Conservation (phyloP, 345 rosid genomes). For the Trapa incisa region DNA sequence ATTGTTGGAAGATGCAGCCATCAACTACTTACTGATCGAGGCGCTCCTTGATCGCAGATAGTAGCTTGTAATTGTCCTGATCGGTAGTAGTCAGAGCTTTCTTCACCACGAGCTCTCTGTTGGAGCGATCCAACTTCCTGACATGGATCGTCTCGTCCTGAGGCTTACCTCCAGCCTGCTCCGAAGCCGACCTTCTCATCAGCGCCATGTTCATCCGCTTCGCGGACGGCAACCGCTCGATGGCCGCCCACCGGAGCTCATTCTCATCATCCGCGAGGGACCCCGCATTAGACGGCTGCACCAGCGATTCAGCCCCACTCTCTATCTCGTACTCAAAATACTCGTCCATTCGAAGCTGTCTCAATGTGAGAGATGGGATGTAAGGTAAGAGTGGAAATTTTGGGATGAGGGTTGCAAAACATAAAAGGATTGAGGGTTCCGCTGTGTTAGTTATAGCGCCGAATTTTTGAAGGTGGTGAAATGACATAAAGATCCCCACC, state of each 20-base stretch:
- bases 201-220: conserved; percentile 35
- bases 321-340: conserved; percentile 62
- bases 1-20: too few relatives aligned
- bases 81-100: conserved; percentile 74
- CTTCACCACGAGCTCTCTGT: conserved; percentile 59
- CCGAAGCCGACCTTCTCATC: conserved; percentile 28
- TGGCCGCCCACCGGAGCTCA: conserved; percentile 68
- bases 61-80: conserved; percentile 61
- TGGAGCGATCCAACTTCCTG: conserved; percentile 37
- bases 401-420: neutral
- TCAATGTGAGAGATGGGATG: too few relatives aligned
- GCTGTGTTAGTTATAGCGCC: neutral
- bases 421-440: neutral
- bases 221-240: conserved; percentile 56
- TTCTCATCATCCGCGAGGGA: conserved; percentile 54
- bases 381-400: neutral
- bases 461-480: neutral
- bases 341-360: conserved; percentile 45
- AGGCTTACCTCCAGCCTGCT: conserved; percentile 7
- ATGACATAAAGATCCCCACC: neutral
- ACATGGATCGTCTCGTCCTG: conserved; percentile 53
- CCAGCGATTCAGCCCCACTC: conserved; percentile 34
- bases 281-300: conserved; percentile 62
- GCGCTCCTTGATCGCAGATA: conserved; percentile 63
- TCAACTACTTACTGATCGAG: conserved; percentile 39